These are phyloP conservation scores for Aspergillus nanangensis DNA, from an alignment of 495 filamentous ascomycete genomes.

Conservation along the genomic window DNA sequence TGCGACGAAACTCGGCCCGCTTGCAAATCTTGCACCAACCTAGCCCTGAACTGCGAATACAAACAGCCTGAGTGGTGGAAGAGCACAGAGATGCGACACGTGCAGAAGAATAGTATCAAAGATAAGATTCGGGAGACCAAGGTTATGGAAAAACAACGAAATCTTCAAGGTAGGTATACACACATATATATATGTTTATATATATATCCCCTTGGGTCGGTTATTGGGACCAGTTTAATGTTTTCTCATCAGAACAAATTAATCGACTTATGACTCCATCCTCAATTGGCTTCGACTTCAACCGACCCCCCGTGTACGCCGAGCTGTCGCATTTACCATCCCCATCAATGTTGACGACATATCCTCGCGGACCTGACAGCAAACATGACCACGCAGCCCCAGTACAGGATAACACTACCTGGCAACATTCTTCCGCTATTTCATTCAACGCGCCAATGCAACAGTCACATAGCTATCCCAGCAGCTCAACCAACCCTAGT, in stretches of 20 bases:
- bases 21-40: constrained; percentile 82
- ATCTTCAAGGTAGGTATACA: constrained; percentile 36
- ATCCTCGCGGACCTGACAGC: no score
- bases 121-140: constrained; percentile 92
- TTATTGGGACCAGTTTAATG: background rate
- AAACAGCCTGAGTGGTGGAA: constrained; percentile 94
- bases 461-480: background rate
- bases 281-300: background rate
- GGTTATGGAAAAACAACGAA: constrained; percentile 67
- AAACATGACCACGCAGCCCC: no score
- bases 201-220: no score
- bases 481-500: no score
- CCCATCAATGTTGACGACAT: background rate
- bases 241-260: background rate
- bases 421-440: no score
- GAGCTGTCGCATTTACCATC: background rate
- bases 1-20: constrained; percentile 84
- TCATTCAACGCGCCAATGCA: background rate
- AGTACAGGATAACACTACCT: no score
- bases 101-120: constrained; percentile 91
- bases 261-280: background rate
- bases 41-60: constrained; percentile 83
- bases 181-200: no score
- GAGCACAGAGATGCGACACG: constrained; percentile 70
- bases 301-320: background rate